Evolutionary conservation across 2,329 filamentous ascomycete species (phyloP).

Genomic region (Pseudovirgaria hyperparasitica): DNA sequence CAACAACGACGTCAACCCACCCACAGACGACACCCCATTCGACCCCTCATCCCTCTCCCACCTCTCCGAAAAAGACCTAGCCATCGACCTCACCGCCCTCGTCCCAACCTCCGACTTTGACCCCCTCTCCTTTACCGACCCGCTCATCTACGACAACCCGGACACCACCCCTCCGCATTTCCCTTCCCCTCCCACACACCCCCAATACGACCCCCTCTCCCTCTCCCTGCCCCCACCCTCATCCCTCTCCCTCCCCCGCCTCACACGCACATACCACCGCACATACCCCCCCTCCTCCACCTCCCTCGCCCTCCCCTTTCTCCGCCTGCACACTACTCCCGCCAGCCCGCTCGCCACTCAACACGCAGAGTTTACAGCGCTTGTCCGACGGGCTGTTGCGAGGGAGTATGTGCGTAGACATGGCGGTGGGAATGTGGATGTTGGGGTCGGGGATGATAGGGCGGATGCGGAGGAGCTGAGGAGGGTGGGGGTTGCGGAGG

Average conservation of each 20-base stretch:
- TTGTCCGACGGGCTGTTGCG: not conserved
- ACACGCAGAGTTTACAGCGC: not conserved
- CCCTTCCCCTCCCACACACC: not conserved
- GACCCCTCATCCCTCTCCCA: not conserved
- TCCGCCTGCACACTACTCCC: conserved; percentile 1
- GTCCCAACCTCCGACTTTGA: not conserved
- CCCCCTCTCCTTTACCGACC: not conserved
- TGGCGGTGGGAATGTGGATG: not conserved
- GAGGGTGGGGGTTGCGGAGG: not conserved
- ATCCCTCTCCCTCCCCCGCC: not conserved
- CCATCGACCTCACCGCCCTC: not conserved
- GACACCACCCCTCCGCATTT: not conserved
- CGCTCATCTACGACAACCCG: conserved; percentile 1
- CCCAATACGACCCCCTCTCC: not conserved
- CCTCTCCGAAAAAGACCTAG: not conserved
- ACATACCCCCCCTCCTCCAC: conserved; percentile 26
- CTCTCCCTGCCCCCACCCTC: not conserved
- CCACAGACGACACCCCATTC: not conserved
- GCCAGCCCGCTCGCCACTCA: not conserved
- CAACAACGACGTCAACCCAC: conserved; percentile 13
- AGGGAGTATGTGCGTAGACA: not conserved
- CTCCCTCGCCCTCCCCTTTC: not conserved
- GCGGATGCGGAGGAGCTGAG: conserved; percentile 1
- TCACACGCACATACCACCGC: conserved; percentile 23
- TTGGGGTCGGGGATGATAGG: not conserved